Base-by-base conservation (phyloP, 108 stramenopile species). In the Pseudonitzschia multistriata region DNA sequence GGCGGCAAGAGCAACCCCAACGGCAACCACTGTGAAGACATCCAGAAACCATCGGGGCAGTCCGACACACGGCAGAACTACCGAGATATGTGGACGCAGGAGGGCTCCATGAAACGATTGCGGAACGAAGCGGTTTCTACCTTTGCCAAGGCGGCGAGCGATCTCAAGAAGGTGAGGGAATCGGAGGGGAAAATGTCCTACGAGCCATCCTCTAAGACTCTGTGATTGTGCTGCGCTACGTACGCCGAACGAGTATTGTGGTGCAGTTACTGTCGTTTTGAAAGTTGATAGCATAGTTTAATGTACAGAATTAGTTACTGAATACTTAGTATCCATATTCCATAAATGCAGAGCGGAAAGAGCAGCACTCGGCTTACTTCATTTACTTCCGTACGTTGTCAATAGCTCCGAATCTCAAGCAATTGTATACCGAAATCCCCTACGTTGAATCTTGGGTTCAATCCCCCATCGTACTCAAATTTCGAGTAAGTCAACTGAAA, bases 401-500 rank as follows among this genome's bases (percentile, higher is more conserved):
- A 89, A 60, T 81, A 89, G 0, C 84, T 73, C 53, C 54, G 65
- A 19, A 89, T 71, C 62, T 87, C 84, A 24, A 83, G 29, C 34
- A 89, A 60, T 60, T 86, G 77, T 29, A 90, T 29, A 19, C 64
- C 69, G 60, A 90, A 78, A 28, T 66, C 54, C 1, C 72, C 72
- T 14, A 48, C 29, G 15, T 28, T n/a, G 47, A 73, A 73, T n/a
- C n/a, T 73, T 73, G 72, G 72, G 55, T 73, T 73, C 33, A 73
- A 36, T 25, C 27, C 29, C 22, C 54, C 54, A 66, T 90, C 85
- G 45, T 79, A 93, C 62, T 87, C 88, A 68, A 93, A 93, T 71
- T 93, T 93, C 21, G 88, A 90, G 74, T 85, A 90, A 14, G 84
- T 81, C 36, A 93, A 62, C 73, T 93, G 91, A 31, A 93, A 59